These are phyloP conservation scores for Sclerotinia minor DNA, from an alignment of 2,329 filamentous ascomycete species.

Conservation along the genomic window DNA sequence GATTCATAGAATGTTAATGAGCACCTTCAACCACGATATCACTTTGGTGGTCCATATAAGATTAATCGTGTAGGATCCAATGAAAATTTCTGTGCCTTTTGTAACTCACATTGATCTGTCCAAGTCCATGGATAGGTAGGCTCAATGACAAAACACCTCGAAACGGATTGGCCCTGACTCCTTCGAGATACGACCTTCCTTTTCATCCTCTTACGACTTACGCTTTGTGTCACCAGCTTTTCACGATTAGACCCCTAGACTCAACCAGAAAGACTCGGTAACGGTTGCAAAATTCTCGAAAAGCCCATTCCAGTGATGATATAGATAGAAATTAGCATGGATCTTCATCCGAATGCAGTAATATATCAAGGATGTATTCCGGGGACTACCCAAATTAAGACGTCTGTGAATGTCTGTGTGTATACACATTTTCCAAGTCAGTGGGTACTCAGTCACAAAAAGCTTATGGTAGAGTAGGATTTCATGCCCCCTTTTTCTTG, in stretches of 20 bases:
- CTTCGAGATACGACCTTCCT: constrained; percentile 16
- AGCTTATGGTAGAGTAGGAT: constrained; percentile 5
- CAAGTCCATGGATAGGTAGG: neutral
- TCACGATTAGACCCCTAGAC: neutral
- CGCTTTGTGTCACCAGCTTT: constrained; percentile 2
- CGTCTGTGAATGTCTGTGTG: constrained; percentile 20
- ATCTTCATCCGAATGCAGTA: constrained; percentile 11
- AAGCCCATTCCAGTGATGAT: constrained; percentile 4
- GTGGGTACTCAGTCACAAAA: neutral
- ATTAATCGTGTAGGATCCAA: neutral
- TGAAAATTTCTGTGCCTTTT: constrained; percentile 6
- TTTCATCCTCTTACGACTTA: constrained; percentile 9
- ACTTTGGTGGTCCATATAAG: neutral
- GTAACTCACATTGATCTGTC: neutral
- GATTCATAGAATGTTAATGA: neutral
- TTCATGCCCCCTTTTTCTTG: constrained; percentile 6
- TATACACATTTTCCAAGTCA: neutral
- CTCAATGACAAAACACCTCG: neutral
- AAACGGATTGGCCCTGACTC: neutral
- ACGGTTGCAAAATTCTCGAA: constrained; percentile 1
- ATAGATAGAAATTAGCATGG: constrained; percentile 14
- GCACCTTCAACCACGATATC: neutral
- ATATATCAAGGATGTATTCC: neutral
- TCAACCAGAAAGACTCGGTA: neutral
- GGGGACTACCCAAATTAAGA: constrained; percentile 19